Percentiles rank a stretch among this genome's conserved stretches.
phyloP scores from a whole-genome alignment of 2,329 filamentous ascomycete genomes.

The Ascochyta rabiei region DNA sequence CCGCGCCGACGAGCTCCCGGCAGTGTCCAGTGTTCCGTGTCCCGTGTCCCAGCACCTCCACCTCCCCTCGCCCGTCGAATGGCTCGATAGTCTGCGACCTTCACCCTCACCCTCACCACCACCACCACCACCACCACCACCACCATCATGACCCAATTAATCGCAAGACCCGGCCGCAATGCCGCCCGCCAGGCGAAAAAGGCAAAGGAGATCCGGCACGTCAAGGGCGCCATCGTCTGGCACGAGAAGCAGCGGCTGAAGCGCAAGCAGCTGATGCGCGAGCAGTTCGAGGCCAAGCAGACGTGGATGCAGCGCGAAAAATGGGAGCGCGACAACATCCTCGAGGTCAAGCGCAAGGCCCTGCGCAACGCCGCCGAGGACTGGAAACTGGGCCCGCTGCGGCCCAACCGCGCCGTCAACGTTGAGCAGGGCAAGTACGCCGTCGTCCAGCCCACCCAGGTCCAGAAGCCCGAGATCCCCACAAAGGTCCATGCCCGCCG shows the following conservation, averaged over 20 bases:
- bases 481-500: conserved; percentile 37
- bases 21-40: neutral
- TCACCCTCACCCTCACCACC: conserved; percentile 13
- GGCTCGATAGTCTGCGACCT: conserved; percentile 36
- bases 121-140: conserved; percentile 54
- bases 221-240: conserved; percentile 47
- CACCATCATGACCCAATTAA: conserved; percentile 50
- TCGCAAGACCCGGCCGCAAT: conserved; percentile 31
- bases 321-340: conserved; percentile 34
- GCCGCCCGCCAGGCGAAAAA: conserved; percentile 39
- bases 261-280: conserved; percentile 29
- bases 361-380: conserved; percentile 71
- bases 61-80: conserved; percentile 19
- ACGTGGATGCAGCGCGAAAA: conserved; percentile 24
- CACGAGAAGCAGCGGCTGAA: conserved; percentile 36
- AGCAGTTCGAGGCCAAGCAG: conserved; percentile 41
- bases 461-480: conserved; percentile 48
- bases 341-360: conserved; percentile 51
- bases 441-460: conserved; percentile 50
- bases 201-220: conserved; percentile 49
- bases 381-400: conserved; percentile 77
- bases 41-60: too few relatives aligned
- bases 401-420: conserved; percentile 76
- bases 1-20: neutral
- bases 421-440: conserved; percentile 64